Evolutionary conservation across 116 monocot genomes (phyloP), one percentile per base, ranked within the genome.

Genomic region (Trichopus zeylanicus): DNA sequence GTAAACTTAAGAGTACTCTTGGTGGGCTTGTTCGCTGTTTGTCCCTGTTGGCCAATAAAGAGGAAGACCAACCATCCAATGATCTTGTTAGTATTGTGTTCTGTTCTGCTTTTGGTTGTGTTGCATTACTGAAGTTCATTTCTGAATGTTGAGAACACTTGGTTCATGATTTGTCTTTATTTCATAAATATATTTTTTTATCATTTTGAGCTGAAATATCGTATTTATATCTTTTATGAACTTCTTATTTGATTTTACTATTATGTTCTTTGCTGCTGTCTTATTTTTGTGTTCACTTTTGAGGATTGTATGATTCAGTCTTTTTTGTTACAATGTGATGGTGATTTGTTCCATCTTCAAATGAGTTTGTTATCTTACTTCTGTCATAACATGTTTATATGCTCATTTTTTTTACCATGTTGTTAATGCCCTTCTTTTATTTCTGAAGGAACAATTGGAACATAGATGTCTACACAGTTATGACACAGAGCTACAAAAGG

Each of bases 1-100:
- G 68, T 67, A 82, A 76, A 73, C 65, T 89, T 47, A 95, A 76
- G 38, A 77, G 59, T 72, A 72, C 57, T 73, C 78, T 89, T 74
- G 75, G 67, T 72, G 94, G 89, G 21, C 84, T 95, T 56, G 53
- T 62, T 46, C 90, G 71, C 12, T 95, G 94, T 62, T 69, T 95
- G 29, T 70, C 75, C 60, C 62, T 81, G 39, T 67, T 89, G 39
- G 53, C 47, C 30, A 58, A 59, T 22, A 69, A 54, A 35, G 71
- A 47, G 24, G 66, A 63, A 29, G 57, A 33, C 26, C 25, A 53
- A 58, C 24, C 21, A 63, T 26, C 56, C 56, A 31, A 55, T 72
- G 67, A 69, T 57, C 29, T 5, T 42, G 78, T 75, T 5, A 35
- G 67, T 74, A 33, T 22, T 26, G 0, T 18, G 19, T 54, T 29